phyloP scores from a whole-genome alignment of 257 asterid species.

The Haberlea rhodopensis region DNA sequence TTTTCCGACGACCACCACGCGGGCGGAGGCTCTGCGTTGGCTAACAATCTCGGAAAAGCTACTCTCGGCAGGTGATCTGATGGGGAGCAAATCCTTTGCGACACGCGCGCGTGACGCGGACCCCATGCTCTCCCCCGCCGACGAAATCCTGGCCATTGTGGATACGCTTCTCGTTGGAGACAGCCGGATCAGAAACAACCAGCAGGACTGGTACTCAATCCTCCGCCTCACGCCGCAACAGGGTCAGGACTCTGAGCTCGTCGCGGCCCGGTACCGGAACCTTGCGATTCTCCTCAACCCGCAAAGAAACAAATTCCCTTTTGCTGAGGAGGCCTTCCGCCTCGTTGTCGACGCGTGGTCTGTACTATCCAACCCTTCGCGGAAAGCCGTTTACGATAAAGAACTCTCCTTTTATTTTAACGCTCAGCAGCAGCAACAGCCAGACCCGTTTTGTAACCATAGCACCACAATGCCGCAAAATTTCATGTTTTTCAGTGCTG shows the following conservation, averaged over 20 bases:
- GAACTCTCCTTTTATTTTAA: constrained; percentile 34
- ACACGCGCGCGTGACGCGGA: constrained; percentile 65
- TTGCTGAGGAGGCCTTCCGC: constrained; percentile 63
- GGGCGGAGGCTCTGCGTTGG: constrained; percentile 70
- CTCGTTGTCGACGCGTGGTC: constrained; percentile 65
- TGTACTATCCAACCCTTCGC: constrained; percentile 52
- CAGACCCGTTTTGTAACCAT: constrained; percentile 21
- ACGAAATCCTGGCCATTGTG: constrained; percentile 62
- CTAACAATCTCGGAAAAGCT: constrained; percentile 63
- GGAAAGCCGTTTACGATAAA: constrained; percentile 51
- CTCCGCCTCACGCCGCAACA: constrained; percentile 50
- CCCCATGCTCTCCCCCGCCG: constrained; percentile 49
- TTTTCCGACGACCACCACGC: constrained; percentile 37
- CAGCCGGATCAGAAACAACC: constrained; percentile 47
- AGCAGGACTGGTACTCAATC: constrained; percentile 66
- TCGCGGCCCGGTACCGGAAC: constrained; percentile 51
- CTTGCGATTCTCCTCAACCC: constrained; percentile 54
- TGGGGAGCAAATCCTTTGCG: constrained; percentile 66
- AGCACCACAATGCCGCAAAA: constrained; percentile 27
- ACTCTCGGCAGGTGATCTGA: constrained; percentile 48
- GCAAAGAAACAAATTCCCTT: constrained; percentile 50
- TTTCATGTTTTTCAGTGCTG: constrained; percentile 27
- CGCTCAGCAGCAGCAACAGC: constrained; percentile 26
- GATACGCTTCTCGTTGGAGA: constrained; percentile 74
- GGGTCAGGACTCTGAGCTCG: constrained; percentile 47